Percentiles rank a stretch among this genome's conserved stretches.
phyloP scores from a whole-genome alignment of 352 stramenopile genomes.

The Phytophthora hibernalis region DNA sequence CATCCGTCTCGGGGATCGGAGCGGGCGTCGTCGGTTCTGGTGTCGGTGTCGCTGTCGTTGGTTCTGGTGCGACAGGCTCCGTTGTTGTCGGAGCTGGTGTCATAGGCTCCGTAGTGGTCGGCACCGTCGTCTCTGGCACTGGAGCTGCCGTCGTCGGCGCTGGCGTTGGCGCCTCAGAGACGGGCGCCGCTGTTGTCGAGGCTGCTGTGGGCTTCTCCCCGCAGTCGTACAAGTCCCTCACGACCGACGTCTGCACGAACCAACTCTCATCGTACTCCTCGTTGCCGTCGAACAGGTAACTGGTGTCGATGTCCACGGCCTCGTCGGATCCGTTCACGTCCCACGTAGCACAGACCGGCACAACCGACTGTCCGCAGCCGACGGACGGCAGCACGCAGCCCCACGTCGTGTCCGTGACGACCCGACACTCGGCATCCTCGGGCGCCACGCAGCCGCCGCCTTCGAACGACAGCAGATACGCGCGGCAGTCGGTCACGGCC shows the following conservation, averaged over 20 bases:
- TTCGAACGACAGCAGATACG: conserved; percentile 46
- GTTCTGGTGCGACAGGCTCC: neutral
- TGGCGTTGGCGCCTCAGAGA: neutral
- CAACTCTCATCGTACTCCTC: conserved; percentile 32
- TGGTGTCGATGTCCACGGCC: conserved; percentile 22
- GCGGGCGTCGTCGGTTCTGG: neutral
- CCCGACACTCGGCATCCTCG: conserved; percentile 39
- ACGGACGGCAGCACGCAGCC: conserved; percentile 15
- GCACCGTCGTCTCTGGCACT: neutral
- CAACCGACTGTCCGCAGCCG: conserved; percentile 21
- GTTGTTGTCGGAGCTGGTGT: neutral
- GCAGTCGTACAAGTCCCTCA: conserved; percentile 34
- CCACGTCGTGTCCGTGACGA: conserved; percentile 36
- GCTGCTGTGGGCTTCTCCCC: conserved; percentile 22
- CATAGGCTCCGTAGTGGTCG: neutral
- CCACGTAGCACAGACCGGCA: conserved; percentile 25
- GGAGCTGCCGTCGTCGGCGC: conserved; percentile 5
- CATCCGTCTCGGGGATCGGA: neutral
- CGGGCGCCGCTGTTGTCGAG: neutral
- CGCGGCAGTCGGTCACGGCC: conserved; percentile 45
- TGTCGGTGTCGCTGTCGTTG: conserved; percentile 4
- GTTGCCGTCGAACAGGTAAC: conserved; percentile 26
- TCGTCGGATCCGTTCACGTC: conserved; percentile 10
- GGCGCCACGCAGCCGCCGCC: conserved; percentile 29
- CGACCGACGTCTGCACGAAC: conserved; percentile 32